phyloP scores from a whole-genome alignment of 2,329 filamentous ascomycete species.

The Talaromyces pinophilus region DNA sequence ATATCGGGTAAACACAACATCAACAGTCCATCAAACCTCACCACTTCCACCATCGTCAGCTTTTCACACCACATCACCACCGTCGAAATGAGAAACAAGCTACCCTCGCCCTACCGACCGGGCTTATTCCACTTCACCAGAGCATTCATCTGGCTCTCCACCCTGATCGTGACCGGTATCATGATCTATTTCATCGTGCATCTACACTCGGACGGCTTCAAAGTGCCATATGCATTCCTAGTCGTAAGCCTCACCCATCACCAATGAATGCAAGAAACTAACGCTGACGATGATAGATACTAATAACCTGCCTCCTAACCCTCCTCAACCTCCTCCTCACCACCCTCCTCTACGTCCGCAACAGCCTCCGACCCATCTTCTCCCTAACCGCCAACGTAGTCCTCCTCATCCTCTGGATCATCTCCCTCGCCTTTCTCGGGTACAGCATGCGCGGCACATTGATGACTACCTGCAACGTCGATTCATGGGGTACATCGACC shows the following conservation, averaged over 20 bases:
- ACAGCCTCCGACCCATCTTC: conserved; percentile 54
- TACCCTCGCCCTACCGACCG: conserved; percentile 44
- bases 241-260: conserved; percentile 46
- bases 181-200: conserved; percentile 59
- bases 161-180: conserved; percentile 56
- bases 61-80: background rate
- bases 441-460: conserved; percentile 59
- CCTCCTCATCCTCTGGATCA: conserved; percentile 54
- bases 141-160: conserved; percentile 50
- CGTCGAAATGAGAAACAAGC: conserved; percentile 35
- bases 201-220: conserved; percentile 54
- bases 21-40: background rate
- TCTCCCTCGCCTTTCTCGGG: conserved; percentile 54
- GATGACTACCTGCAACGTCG: conserved; percentile 51
- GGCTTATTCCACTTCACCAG: conserved; percentile 45
- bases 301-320: conserved; percentile 55
- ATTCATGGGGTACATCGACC: conserved; percentile 56
- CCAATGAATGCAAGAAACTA: background rate
- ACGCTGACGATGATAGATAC: conserved; percentile 46
- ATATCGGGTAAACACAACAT: background rate
- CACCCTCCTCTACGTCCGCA: conserved; percentile 53
- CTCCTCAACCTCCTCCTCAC: conserved; percentile 52
- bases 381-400: conserved; percentile 53
- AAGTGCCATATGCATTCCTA: conserved; percentile 61
- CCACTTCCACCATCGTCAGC: background rate